Base-by-base conservation (phyloP, 2,329 filamentous ascomycete species). In the Dryadomyces sulphureus region DNA sequence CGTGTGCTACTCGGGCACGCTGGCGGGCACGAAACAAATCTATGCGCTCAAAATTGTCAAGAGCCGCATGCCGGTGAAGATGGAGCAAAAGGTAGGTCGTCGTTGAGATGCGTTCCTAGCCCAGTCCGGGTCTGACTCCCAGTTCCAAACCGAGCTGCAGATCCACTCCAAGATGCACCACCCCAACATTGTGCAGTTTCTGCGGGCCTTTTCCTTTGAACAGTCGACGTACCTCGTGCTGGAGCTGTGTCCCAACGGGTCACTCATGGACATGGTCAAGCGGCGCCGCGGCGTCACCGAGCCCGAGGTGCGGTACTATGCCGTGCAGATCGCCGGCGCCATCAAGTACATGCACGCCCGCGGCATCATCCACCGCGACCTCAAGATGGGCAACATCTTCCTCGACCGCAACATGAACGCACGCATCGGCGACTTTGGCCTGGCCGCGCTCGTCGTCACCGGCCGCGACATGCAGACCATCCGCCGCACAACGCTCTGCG, bases 311-410 rank as follows among this genome's bases (percentile, higher is more conserved):
- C 78, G 92, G 52, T 87, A 89, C 56, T 94, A 94, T 61, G 83
- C 92, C 50, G 79, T 98, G 36, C 92, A 98, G 63, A 88, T 95
- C 49, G 87, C 90, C 53, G 92, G 92, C 32, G 92, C 92, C 34
- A 90, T 98, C 64, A 96, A 96, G 64, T 98, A 98, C 60, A 84
- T 98, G 70, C 93, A 98, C 62, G 80, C 80, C 57, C 84, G 93
- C 60, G 92, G 90, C 53, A 93, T 98, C 51, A 94, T 96, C 43
- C 92, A 98, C 63, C 79, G 92, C 43, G 92, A 98, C 63, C 65
- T 98, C 55, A 98, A 98, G 65, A 96, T 95, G 71, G 93, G 92
- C 42, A 98, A 98, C 61, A 81, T 98, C 54, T 98, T 98, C 57
- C 72, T 98, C 45, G 92, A 98, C 61, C 77, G 78, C 45, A 73